A percentile compares a stretch with the other conserved stretches of the same genome.
Conservation (phyloP, 2,329 filamentous ascomycete genomes). For the Neonectria faginata region DNA sequence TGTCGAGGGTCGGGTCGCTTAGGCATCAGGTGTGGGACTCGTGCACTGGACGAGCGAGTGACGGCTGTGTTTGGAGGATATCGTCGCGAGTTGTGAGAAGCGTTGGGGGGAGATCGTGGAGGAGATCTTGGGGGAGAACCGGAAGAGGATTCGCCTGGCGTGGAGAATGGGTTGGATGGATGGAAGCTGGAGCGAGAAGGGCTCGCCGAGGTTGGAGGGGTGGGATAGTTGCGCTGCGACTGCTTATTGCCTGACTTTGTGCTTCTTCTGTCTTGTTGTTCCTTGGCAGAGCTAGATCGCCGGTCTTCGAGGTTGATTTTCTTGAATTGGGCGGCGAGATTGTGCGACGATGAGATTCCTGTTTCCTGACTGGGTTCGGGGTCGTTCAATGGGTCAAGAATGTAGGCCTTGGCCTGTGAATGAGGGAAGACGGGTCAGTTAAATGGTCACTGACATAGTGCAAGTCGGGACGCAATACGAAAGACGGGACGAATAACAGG, state of each 20-base stretch:
- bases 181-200: slow-evolving; percentile 62
- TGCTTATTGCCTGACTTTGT: slow-evolving; percentile 21
- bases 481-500: slow-evolving; percentile 15
- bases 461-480: slow-evolving; percentile 1
- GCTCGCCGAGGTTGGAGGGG: slow-evolving; percentile 66
- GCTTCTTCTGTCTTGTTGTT: slow-evolving; percentile 11
- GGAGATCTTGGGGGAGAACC: slow-evolving; percentile 39
- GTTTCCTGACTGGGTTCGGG: slow-evolving; percentile 76
- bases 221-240: slow-evolving; percentile 50
- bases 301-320: slow-evolving; percentile 34
- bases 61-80: slow-evolving; percentile 49
- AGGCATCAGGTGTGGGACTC: slow-evolving; percentile 30
- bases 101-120: slow-evolving; percentile 22
- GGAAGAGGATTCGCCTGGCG: slow-evolving; percentile 30
- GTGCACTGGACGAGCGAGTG: slow-evolving; percentile 45
- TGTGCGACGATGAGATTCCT: slow-evolving; percentile 53
- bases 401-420: slow-evolving; percentile 70
- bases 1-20: slow-evolving; percentile 26
- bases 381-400: slow-evolving; percentile 76
- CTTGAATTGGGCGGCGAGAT: slow-evolving; percentile 37
- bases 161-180: slow-evolving; percentile 56
- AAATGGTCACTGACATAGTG: slow-evolving; percentile 4
- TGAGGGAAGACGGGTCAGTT: slow-evolving; percentile 22
- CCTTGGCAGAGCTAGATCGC: slow-evolving; percentile 27
- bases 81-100: slow-evolving; percentile 34